Base-by-base conservation (phyloP, 495 filamentous ascomycete species). In the Parmelia sp. region DNA sequence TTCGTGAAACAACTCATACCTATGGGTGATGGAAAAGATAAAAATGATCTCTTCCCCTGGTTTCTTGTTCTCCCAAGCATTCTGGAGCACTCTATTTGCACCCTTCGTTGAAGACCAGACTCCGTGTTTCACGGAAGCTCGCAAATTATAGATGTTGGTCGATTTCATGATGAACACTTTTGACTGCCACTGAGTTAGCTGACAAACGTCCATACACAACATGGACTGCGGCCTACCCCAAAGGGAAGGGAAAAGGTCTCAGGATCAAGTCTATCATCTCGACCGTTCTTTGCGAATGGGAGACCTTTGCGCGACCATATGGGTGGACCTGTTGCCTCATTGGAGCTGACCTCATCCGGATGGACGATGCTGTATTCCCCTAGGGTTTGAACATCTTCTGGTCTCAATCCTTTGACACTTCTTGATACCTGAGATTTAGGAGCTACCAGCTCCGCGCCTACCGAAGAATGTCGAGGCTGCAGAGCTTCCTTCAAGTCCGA, bases 131-230 rank as follows among this genome's bases (percentile, higher is more conserved):
- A 68, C 60, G 7, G 66, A 65, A 62, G 58, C 56, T 45, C 58
- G 62, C 12, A 68, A 27, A 25, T 47, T 62, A 21, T 42, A 53
- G 33, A 68, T 49, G 29, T 62, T 59, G 1, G 62, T 39, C 17
- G 66, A 53, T 51, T 65, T 68, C 63, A 68, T 68, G 29, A 68
- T 65, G 56, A 65, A 68, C 25, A 68, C 63, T 29, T 65, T 58
- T 11, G 66, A 68, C 66, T 68, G 37, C 42, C n/a, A 49, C 12
- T 21, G 29, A 27, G 10, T 44, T 55, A 35, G 39, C 37, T 51
- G 62, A 42, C 1, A 44, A n/a, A 15, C 27, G 8, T 57, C 15
- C 14, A 25, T 25, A 17, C 61, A 4, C 9, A 44, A 57, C 2
- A 56, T 36, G 4, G 14, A n/a, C 27, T 36, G n/a, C 7, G 9